phyloP scores from a whole-genome alignment of 1,284 basidiomycete genomes.

The Sporisorium reilianum region DNA sequence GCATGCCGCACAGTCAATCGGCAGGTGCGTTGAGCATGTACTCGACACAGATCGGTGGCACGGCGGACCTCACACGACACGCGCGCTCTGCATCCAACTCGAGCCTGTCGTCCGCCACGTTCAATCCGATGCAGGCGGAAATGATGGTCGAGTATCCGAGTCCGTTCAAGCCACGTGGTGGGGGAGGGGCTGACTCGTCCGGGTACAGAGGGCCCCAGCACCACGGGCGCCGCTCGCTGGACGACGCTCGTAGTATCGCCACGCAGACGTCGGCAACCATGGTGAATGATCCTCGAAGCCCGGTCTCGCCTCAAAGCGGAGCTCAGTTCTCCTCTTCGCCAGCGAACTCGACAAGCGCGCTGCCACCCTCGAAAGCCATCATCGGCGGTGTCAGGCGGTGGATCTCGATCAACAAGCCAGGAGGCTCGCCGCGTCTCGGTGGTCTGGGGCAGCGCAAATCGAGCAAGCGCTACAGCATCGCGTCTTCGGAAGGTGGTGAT shows the following conservation, averaged over 20 bases:
- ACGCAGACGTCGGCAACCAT: conserved; percentile 28
- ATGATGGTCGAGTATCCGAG: conserved; percentile 41
- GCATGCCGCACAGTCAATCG: conserved; percentile 38
- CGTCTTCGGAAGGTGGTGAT: conserved; percentile 30
- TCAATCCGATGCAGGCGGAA: conserved; percentile 29
- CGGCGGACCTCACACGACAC: conserved; percentile 26
- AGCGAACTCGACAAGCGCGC: conserved; percentile 5
- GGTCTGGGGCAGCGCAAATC: conserved; percentile 14
- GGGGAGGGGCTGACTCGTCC: conserved; percentile 17
- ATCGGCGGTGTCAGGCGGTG: conserved; percentile 60
- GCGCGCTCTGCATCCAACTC: conserved; percentile 33
- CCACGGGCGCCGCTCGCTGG: conserved; percentile 22
- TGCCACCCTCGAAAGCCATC: conserved; percentile 48
- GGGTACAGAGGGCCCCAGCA: conserved; percentile 18
- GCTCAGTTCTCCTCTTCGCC: conserved; percentile 16
- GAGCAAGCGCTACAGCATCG: conserved; percentile 33
- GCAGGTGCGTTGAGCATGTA: conserved; percentile 40
- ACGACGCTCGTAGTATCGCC: conserved; percentile 24
- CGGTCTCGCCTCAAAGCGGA: conserved; percentile 19
- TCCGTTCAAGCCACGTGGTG: conserved; percentile 44
- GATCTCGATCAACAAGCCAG: conserved; percentile 57
- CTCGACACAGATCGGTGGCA: conserved; percentile 35
- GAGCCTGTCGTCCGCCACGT: conserved; percentile 25
- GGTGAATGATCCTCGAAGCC: conserved; percentile 29
- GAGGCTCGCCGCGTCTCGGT: conserved; percentile 21